These are phyloP conservation scores for Rhizophagus clarus DNA, from an alignment of 192 early-diverging fungal genomes.

Conservation along the genomic window DNA sequence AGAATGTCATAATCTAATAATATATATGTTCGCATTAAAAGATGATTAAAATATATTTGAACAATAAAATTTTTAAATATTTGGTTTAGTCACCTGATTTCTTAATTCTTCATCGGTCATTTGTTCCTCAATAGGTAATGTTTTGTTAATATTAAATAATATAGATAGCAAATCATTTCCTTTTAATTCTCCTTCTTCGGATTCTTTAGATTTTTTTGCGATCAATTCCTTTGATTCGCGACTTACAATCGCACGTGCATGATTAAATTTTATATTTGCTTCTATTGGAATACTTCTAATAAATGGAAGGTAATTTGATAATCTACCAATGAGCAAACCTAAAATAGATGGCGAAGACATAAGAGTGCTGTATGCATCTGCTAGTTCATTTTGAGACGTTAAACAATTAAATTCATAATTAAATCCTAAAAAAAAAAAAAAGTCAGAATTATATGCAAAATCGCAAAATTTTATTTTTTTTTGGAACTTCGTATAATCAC, in stretches of 20 bases:
- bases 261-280: not conserved
- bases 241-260: constrained; percentile 36
- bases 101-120: constrained; percentile 49
- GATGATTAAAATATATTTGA: no score
- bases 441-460: not conserved
- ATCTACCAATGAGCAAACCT: constrained; percentile 34
- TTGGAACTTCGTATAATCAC: no score
- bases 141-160: constrained; percentile 47
- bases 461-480: no score
- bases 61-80: not conserved
- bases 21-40: no score
- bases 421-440: no score
- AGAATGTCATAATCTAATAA: not conserved
- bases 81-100: constrained; percentile 33
- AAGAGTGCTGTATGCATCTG: constrained; percentile 47
- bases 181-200: no score
- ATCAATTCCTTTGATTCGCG: constrained; percentile 41
- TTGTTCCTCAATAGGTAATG: constrained; percentile 38
- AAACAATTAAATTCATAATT: constrained; percentile 49
- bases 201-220: constrained; percentile 34
- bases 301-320: constrained; percentile 34
- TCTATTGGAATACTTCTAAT: constrained; percentile 33
- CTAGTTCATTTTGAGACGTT: constrained; percentile 43
- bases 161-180: constrained; percentile 52
- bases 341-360: constrained; percentile 2